Base-by-base conservation (phyloP, 345 rosid genomes). In the Dipteronia dyeriana region DNA sequence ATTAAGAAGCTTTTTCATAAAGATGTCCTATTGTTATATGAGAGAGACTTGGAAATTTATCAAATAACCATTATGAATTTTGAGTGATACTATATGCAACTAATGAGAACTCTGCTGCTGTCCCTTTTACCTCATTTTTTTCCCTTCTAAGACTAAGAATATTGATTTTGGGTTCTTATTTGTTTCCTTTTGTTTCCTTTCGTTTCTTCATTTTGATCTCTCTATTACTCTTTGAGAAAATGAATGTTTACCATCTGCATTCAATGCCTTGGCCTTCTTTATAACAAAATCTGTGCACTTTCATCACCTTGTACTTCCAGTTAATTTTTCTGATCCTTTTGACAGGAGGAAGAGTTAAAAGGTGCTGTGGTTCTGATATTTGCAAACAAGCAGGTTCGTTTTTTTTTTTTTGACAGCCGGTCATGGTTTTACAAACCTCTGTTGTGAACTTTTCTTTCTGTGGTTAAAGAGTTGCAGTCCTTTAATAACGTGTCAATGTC, bases 331-430 rank as follows among this genome's bases (percentile, higher is more conserved):
- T 39, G 29, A 66, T 31, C 14, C 23, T 64, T 78, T 79, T 76
- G 72, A 71, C 90, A 89, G 95, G 92, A 91, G 76, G 95, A 89
- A 80, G 95, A 89, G 81, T 77, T 91, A 66, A 91, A 56, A 82
- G 92, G 92, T 75, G 90, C 91, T 63, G 87, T 88, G 60, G 89
- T 85, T 76, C 91, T 91, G 22, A 83, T 88, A 64, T 91, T 85
- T 82, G 91, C 95, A 56, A 91, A 91, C 85, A 91, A 91, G 82
- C 95, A 91, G 95, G 95, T 91, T 57, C 6, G 70, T 69, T 7
- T 25, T 20, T 38, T 74, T 9, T 66, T 41, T 72, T 2, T 41
- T 51, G 54, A 59, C 47, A 59, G 38, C 25, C 62, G 61, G 34
- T 31, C 59, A 17, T 66, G 2, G 12, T 51, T 13, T 51, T 71